Evolutionary conservation across 2,329 filamentous ascomycete species (phyloP).

Genomic region (Fusarium sp.): DNA sequence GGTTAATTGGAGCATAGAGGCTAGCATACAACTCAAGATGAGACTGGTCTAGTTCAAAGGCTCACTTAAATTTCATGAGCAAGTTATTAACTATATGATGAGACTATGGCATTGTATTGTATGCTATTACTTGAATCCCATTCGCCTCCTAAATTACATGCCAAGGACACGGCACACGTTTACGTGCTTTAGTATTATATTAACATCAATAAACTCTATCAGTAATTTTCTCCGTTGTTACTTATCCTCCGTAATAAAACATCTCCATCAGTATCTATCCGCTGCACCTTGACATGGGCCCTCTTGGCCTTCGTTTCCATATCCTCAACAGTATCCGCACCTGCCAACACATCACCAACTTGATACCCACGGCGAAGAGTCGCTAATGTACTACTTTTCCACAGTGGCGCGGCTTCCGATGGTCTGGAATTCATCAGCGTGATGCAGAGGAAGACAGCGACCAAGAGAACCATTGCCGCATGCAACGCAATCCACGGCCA

Average conservation of each 20-base stretch:
- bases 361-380: slow-evolving; percentile 18
- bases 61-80: too few relatives aligned
- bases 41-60: too few relatives aligned
- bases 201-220: not conserved
- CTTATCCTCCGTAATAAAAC: not conserved
- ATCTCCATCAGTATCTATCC: not conserved
- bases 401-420: not conserved
- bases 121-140: too few relatives aligned
- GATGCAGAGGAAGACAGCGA: slow-evolving; percentile 7
- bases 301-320: slow-evolving; percentile 17
- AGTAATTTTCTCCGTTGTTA: not conserved
- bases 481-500: slow-evolving; percentile 24
- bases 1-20: too few relatives aligned
- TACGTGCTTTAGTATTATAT: not conserved
- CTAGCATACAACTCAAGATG: too few relatives aligned
- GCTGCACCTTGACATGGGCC: slow-evolving; percentile 1
- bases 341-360: slow-evolving; percentile 5
- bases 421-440: slow-evolving; percentile 1
- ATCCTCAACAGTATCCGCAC: slow-evolving; percentile 9
- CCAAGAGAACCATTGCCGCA: slow-evolving; percentile 1
- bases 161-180: too few relatives aligned
- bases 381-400: slow-evolving; percentile 10
- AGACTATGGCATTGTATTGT: too few relatives aligned
- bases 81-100: too few relatives aligned
- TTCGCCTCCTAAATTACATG: too few relatives aligned